Conservation (phyloP, 768 basidiomycete genomes). For the Xanthoconium purpureum region DNA sequence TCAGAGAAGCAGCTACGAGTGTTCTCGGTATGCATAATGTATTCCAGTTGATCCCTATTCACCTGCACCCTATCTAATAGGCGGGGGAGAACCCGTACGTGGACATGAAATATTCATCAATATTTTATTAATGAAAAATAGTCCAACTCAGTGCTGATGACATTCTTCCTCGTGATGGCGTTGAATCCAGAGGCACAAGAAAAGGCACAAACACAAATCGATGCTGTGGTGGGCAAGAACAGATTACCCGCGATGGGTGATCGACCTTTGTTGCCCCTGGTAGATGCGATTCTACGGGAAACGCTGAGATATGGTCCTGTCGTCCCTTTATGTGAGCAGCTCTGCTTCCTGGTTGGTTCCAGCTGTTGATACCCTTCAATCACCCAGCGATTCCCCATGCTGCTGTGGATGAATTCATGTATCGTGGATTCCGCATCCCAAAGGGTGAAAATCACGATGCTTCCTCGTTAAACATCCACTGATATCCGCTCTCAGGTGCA, state of each 20-base stretch:
- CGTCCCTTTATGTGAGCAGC: constrained; percentile 1
- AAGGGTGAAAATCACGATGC: constrained; percentile 12
- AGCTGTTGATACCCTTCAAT: not conserved
- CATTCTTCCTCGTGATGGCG: constrained; percentile 9
- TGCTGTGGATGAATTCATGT: constrained; percentile 37
- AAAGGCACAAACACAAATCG: not conserved
- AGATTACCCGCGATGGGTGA: constrained; percentile 1
- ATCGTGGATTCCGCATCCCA: constrained; percentile 48
- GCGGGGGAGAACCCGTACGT: too few relatives aligned
- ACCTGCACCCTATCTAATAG: too few relatives aligned
- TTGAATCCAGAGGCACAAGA: not conserved
- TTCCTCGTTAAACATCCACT: not conserved
- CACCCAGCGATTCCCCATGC: constrained; percentile 24
- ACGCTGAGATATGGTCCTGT: not conserved
- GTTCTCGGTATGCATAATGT: constrained; percentile 1
- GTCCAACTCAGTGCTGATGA: not conserved
- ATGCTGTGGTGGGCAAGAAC: not conserved
- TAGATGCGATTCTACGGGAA: constrained; percentile 6
- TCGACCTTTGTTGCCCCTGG: constrained; percentile 2
- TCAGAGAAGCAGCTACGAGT: not conserved
- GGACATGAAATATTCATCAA: too few relatives aligned
- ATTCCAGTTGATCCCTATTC: too few relatives aligned
- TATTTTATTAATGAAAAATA: not conserved
- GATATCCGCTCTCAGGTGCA: not conserved
- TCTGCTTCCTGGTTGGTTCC: not conserved